Conservation (phyloP, 306 rosid species). For the Delonix regia region DNA sequence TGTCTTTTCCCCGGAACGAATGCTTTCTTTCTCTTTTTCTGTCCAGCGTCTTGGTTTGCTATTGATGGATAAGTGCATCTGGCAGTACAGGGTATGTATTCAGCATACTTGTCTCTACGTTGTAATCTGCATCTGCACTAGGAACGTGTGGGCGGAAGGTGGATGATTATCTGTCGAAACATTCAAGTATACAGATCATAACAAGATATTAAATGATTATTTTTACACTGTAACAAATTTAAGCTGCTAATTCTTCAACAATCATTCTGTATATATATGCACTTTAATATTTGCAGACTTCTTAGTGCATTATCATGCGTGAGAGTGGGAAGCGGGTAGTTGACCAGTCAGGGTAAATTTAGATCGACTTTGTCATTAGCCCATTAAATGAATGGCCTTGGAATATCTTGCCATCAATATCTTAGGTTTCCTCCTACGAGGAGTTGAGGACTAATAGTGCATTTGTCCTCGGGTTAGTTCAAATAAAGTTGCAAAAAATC, state of each 20-base stretch:
- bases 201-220: neutral
- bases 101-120: neutral
- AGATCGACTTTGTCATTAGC: too few relatives aligned
- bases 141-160: neutral
- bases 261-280: neutral
- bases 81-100: neutral
- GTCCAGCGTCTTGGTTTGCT: neutral
- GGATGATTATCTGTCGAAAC: neutral
- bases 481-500: neutral
- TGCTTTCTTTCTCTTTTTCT: conserved; percentile 14
- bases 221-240: too few relatives aligned
- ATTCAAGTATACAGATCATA: too few relatives aligned
- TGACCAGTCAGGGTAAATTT: too few relatives aligned
- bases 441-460: too few relatives aligned
- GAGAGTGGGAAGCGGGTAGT: neutral
- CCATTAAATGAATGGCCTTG: too few relatives aligned
- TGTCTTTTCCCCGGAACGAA: neutral
- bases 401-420: too few relatives aligned
- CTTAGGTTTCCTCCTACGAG: neutral
- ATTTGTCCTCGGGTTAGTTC: neutral
- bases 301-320: too few relatives aligned
- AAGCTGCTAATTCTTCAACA: neutral
- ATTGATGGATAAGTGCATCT: neutral
- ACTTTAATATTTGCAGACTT: neutral
- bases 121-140: neutral